Conservation (phyloP, 495 filamentous ascomycete genomes). For the Lepidopterella palustris region DNA sequence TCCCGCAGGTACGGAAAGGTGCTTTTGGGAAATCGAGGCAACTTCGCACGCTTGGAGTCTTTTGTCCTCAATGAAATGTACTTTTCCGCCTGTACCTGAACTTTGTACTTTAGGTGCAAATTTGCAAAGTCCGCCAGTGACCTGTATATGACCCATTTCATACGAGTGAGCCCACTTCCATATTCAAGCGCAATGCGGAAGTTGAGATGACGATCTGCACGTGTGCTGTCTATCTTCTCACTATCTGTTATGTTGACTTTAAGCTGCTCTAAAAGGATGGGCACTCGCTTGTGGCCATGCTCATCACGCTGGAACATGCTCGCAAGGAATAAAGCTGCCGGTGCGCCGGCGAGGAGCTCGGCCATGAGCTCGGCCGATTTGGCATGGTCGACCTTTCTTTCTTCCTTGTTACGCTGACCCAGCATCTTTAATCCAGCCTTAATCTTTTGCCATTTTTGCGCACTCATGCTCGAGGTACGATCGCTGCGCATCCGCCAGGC, state of each 20-base stretch:
- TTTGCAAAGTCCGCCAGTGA: constrained; percentile 86
- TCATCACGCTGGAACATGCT: constrained; percentile 98
- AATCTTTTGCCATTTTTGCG: constrained; percentile 77
- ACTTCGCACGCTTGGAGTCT: constrained; percentile 52
- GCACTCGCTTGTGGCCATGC: constrained; percentile 88
- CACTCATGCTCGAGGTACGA: constrained; percentile 68
- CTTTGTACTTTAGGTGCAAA: constrained; percentile 85
- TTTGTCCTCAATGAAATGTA: constrained; percentile 51
- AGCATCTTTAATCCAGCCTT: constrained; percentile 80
- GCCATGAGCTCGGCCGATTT: constrained; percentile 97
- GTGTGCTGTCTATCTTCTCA: constrained; percentile 42
- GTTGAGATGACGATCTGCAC: constrained; percentile 72
- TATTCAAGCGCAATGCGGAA: constrained; percentile 95
- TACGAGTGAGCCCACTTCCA: constrained; percentile 86
- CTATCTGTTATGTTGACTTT: constrained; percentile 83
- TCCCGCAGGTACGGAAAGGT: constrained; percentile 88
- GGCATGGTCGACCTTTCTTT: constrained; percentile 74
- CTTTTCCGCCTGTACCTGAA: constrained; percentile 72
- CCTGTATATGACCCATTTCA: constrained; percentile 93
- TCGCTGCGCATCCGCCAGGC: constrained; percentile 50
- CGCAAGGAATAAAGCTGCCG: constrained; percentile 85
- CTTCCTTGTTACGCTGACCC: constrained; percentile 68
- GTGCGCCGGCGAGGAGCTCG: constrained; percentile 83
- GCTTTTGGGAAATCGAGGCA: constrained; percentile 81
- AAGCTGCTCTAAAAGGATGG: constrained; percentile 89